phyloP scores from a whole-genome alignment of 345 rosid genomes.

The Angophora floribunda region DNA sequence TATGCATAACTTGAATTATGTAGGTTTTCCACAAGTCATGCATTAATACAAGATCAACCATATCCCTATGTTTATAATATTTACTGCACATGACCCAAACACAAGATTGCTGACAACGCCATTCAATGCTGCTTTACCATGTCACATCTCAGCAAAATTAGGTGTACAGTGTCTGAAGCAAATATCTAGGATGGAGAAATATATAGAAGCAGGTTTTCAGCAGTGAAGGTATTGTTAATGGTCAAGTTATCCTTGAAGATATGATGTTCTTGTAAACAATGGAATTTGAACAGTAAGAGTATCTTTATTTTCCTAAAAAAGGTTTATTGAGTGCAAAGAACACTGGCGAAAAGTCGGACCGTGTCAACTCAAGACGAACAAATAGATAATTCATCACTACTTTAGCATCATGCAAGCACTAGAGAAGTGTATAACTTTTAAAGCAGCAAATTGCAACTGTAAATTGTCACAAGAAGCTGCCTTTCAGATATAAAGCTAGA shows the following conservation, averaged over 20 bases:
- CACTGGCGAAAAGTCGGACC: background rate
- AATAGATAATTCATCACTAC: background rate
- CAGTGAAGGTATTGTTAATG: background rate
- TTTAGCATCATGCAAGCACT: background rate
- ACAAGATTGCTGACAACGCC: background rate
- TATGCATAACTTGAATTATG: background rate
- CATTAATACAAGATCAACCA: background rate
- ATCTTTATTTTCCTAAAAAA: background rate
- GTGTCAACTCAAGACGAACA: background rate
- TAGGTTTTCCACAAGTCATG: background rate
- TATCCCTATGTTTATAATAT: background rate
- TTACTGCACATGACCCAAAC: background rate
- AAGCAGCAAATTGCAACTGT: background rate
- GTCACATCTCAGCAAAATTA: background rate
- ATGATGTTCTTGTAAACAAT: background rate
- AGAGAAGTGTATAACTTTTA: background rate
- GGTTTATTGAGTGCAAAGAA: background rate
- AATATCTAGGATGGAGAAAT: background rate
- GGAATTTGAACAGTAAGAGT: background rate
- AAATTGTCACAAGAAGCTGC: background rate
- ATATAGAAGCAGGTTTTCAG: background rate
- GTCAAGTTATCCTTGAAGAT: background rate
- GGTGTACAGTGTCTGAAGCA: background rate
- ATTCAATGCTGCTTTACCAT: background rate
- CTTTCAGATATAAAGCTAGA: background rate